Base-by-base conservation (phyloP, 2,329 filamentous ascomycete genomes). In the Camillea tinctor region DNA sequence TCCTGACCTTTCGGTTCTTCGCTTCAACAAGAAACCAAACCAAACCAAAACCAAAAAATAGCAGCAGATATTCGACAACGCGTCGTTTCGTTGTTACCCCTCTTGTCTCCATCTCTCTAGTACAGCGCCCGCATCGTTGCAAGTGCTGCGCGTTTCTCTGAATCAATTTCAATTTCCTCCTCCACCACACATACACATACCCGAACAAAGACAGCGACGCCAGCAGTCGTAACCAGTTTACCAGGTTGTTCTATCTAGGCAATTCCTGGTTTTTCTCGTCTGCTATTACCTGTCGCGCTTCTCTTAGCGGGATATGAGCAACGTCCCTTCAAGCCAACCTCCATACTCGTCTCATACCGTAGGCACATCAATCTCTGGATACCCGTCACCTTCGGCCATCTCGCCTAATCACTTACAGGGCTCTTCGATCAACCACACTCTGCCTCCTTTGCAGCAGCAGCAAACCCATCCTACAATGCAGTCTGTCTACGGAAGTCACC, bases 401-500 rank as follows among this genome's bases (percentile, higher is more conserved):
- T 78, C 81, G 67, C 79, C 81, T 72, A 80, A 83, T 63, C 81
- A 83, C 69, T 74, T 82, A 53, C 80, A 82, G 69, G 72, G 71
- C 44, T 79, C 80, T 64, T 77, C 80, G 62, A 73, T 80, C 8
- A 79, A 84, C 60, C 79, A 82, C 71, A 86, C 83, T 53, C 77
- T 86, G 65, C 84, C 84, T 51, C 83, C 84, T 66, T 74, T 87
- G 50, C 77, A 79, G 69, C 79, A 80, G 50, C 77, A 79, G 69
- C 79, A 80, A 59, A 74, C 77, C 66, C 75, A 76, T 66, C 74
- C 76, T 66, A 75, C 77, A 65, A 82, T 84, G 79, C 80, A 83
- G 67, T 76, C 79, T 56, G 75, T 81, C 59, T 88, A 88, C 76
- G 81, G 82, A 60, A 85, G 77, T 69, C 82, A 86, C 72, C 82